phyloP scores from a whole-genome alignment of 306 rosid genomes.

The Amphicarpaea edgeworthii region DNA sequence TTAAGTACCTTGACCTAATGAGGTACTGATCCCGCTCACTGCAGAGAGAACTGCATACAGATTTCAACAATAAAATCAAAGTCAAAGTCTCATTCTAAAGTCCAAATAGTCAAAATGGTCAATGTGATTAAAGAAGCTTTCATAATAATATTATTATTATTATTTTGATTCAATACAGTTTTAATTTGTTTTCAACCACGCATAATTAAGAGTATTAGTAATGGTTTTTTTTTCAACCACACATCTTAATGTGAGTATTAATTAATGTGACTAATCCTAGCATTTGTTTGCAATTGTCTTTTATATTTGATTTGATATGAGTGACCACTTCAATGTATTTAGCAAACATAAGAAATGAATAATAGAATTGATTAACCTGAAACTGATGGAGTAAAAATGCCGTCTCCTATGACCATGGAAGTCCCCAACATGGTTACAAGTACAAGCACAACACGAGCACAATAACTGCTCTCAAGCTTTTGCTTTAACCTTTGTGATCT shows the following conservation, averaged over 20 bases:
- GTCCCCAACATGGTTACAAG: too few relatives aligned
- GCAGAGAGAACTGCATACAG: conserved; percentile 68
- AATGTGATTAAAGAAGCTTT: background rate
- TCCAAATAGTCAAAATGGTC: background rate
- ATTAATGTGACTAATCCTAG: too few relatives aligned
- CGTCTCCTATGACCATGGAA: too few relatives aligned
- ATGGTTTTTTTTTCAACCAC: too few relatives aligned
- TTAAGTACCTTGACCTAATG: conserved; percentile 66
- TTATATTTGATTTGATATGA: too few relatives aligned
- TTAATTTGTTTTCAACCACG: too few relatives aligned
- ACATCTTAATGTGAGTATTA: too few relatives aligned
- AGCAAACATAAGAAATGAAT: background rate
- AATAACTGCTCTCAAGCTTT: conserved; percentile 54
- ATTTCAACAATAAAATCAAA: background rate
- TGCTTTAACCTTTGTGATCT: conserved; percentile 52
- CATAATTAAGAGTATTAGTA: too few relatives aligned
- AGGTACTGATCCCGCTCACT: conserved; percentile 60
- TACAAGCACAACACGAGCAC: conserved; percentile 52
- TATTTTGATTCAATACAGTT: too few relatives aligned
- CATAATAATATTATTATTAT: too few relatives aligned
- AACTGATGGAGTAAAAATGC: conserved; percentile 70
- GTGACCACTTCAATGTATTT: background rate
- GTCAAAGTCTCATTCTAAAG: background rate
- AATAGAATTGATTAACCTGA: conserved; percentile 52
- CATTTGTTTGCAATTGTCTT: too few relatives aligned